Evolutionary conservation across 177 flowering plant genomes (phyloP), one percentile per base, ranked within the genome.

Genomic region (Vitis hybrid): DNA sequence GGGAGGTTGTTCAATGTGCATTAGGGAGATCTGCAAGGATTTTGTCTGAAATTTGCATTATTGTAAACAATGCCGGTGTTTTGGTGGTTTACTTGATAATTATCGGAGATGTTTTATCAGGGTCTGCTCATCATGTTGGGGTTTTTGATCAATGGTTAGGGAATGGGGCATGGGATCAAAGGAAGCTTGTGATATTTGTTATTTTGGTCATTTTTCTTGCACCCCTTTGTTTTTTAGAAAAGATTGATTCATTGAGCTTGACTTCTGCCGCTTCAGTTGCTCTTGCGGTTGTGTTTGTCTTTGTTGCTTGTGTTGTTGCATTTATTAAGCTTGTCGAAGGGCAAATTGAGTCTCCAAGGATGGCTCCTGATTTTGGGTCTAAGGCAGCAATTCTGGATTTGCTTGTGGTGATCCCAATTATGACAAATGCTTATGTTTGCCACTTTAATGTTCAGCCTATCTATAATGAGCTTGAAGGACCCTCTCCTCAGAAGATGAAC

Each of bases 231-330:
- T 76, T 81, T 1, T 68, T 90, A 70, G 83, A 92, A 62, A 95
- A 84, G 86, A 95, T 95, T 59, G 98, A 95, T 71, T 93, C 98
- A 0, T 83, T 95, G 85, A 89, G 92, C 84, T 75, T 84, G 81
- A 90, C 90, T 64, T 95, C 99, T 7, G 99, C 97, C 60, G 97
- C 95, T 53, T 95, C 98, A 0, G 98, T 95, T 0, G 97, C 90
- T 61, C 88, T 95, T 10, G 99, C 99, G 0, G 87, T 96, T 48
- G 84, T 93, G 14, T 96, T 92, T 78, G 98, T 96, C 8, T 76
- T 88, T 13, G 94, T 92, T 69, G 79, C 91, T 17, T 82, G 76
- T 68, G 71, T 53, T 30, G 78, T 96, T 66, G 94, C 98, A 0
- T 61, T 76, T 32, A 76, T 95, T 75, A 92, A 93, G 91, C 85